phyloP scores from a whole-genome alignment of 139 green algal genomes.

The Protoeuglena noctilucae region DNA sequence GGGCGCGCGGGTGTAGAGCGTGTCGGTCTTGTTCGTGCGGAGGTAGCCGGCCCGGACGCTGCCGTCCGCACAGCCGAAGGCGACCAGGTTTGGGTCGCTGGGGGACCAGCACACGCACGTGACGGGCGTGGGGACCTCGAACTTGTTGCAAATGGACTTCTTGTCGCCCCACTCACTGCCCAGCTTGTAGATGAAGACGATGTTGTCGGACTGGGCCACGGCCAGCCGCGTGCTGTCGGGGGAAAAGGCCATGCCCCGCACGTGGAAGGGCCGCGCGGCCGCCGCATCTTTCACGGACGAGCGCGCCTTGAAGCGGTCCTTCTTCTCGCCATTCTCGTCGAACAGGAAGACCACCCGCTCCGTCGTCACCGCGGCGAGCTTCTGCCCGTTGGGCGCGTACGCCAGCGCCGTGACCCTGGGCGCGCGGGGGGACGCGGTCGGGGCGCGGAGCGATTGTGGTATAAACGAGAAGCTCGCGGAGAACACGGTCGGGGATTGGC shows the following conservation, averaged over 20 bases:
- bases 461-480: too few species aligned
- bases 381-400: conserved; percentile 4
- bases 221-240: conserved; percentile 63
- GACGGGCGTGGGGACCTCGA: conserved; percentile 29
- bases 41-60: conserved; percentile 50
- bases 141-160: conserved; percentile 84
- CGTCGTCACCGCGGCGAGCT: conserved; percentile 46
- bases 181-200: conserved; percentile 69
- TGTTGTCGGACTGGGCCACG: conserved; percentile 70
- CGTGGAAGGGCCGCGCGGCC: conserved; percentile 23
- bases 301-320: conserved; percentile 71
- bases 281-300: background rate
- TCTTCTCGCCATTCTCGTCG: conserved; percentile 41
- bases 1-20: conserved; percentile 45
- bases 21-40: conserved; percentile 53
- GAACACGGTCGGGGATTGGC: too few species aligned
- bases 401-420: background rate
- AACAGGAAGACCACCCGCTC: conserved; percentile 73
- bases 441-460: too few species aligned
- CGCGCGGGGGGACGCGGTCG: too few species aligned
- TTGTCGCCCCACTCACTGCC: conserved; percentile 52
- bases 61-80: conserved; percentile 56
- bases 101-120: conserved; percentile 48
- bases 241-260: conserved; percentile 61
- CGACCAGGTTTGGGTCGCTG: conserved; percentile 32